Evolutionary conservation across 78 protist species (phyloP), one percentile per base, ranked within the genome.

Genomic region (Anaeramoeba flamelloides): DNA sequence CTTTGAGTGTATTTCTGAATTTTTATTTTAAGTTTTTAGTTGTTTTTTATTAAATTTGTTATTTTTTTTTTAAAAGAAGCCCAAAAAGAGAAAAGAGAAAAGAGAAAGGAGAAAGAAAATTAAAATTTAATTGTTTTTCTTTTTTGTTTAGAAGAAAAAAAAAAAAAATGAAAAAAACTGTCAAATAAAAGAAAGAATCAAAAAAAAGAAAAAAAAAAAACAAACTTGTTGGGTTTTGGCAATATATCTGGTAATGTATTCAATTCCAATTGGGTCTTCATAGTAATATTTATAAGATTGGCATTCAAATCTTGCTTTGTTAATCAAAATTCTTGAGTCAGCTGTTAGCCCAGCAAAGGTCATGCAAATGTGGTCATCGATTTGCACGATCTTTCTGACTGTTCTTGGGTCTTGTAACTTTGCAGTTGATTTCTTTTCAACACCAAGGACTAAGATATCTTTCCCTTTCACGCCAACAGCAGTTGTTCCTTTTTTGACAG

Each of bases 321-420:
- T 82, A 39, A 91, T 82, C 2, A 96, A 89, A 32, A 95, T 97
- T 0, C 99, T 88, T 26, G 97, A 98, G 64, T 96, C 99, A 3
- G 99, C 99, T 0, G 92, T 83, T n/a, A 96, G 89, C 1, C 97
- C 97, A 1, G 98, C 97, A 84, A 94, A 96, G 0, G 94, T 91
- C n/a, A 93, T 65, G 81, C 81, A 85, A 26, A 95, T 86, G 83
- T 95, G 96, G 3, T 92, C 92, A 87, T 98, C 99, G 32, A 98
- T 53, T 74, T 79, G 40, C 79, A 82, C 79, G 81, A 98, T 92
- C 87, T 98, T 98, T 64, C 94, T 87, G 36, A 96, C 91, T 0
- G 99, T 95, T 39, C 99, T 85, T 12, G 96, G 79, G 80, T 96
- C 99, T 88, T 95, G 90, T 34, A 95, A 85, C 80, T 91, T 90